Evolutionary conservation across 2,329 filamentous ascomycete species (phyloP).

Genomic region (Paecilomyces variotii): DNA sequence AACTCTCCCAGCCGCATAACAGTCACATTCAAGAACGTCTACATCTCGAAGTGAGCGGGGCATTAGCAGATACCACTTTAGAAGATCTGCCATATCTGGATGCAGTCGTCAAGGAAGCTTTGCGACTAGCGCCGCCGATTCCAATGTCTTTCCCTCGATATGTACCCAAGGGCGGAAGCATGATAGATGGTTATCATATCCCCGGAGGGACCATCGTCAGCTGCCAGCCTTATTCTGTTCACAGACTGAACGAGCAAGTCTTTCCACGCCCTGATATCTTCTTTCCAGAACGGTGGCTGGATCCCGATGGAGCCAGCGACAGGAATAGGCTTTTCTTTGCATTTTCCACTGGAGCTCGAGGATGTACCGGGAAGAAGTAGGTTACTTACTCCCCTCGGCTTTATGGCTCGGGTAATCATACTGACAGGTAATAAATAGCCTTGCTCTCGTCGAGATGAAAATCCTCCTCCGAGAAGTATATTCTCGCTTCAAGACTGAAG

Average conservation of each 20-base stretch:
- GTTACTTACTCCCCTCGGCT: slow-evolving; percentile 23
- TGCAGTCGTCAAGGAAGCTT: slow-evolving; percentile 54
- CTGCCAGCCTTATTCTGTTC: slow-evolving; percentile 32
- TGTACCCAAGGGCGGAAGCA: slow-evolving; percentile 29
- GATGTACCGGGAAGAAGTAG: slow-evolving; percentile 50
- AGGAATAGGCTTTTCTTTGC: slow-evolving; percentile 47
- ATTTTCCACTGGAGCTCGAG: slow-evolving; percentile 57
- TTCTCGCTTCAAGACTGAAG: slow-evolving; percentile 45
- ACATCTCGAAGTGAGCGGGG: slow-evolving; percentile 43
- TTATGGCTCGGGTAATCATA: neutral
- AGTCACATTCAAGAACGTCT: slow-evolving; percentile 45
- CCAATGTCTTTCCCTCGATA: slow-evolving; percentile 45
- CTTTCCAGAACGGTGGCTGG: slow-evolving; percentile 25
- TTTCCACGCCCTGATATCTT: slow-evolving; percentile 25
- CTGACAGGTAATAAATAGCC: slow-evolving; percentile 30
- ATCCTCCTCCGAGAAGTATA: slow-evolving; percentile 55
- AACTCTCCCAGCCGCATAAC: slow-evolving; percentile 55
- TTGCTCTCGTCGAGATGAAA: slow-evolving; percentile 63
- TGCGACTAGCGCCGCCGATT: slow-evolving; percentile 50
- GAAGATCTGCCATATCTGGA: slow-evolving; percentile 49
- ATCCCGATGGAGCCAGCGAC: neutral
- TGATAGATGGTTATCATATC: slow-evolving; percentile 29
- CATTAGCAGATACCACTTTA: slow-evolving; percentile 28
- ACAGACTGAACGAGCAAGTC: slow-evolving; percentile 19
- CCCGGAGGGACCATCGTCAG: slow-evolving; percentile 30